A percentile compares a stretch with the other conserved stretches of the same genome.
Conservation (phyloP, 495 filamentous ascomycete genomes). For the Friedmanniomyces simplex region DNA sequence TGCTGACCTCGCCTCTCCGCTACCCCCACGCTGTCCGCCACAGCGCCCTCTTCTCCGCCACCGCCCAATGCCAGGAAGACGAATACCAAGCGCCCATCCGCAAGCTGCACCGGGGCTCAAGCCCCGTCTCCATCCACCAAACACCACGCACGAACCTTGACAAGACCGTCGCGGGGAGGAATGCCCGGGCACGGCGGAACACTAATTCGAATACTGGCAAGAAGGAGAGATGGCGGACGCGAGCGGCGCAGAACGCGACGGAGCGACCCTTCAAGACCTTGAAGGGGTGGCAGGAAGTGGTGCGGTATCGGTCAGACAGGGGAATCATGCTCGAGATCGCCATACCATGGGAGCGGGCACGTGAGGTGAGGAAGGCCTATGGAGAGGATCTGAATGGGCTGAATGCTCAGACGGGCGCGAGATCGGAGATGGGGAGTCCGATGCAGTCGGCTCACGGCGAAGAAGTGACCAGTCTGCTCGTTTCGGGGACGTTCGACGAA, state of each 20-base stretch:
- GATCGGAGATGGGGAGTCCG: not conserved
- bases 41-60: not conserved
- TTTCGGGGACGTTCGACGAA: slow-evolving; percentile 1
- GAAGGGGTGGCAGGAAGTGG: not conserved
- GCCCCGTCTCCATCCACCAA: too few species aligned
- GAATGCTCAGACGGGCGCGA: not conserved
- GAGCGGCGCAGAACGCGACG: not conserved
- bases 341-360: not conserved
- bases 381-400: not conserved
- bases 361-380: not conserved
- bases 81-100: too few species aligned
- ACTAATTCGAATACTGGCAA: not conserved
- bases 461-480: not conserved
- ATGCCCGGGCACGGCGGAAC: too few species aligned
- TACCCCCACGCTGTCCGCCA: not conserved
- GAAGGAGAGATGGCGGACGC: not conserved
- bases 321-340: slow-evolving; percentile 1
- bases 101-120: too few species aligned
- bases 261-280: not conserved
- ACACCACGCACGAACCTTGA: too few species aligned
- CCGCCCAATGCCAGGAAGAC: not conserved
- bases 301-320: not conserved
- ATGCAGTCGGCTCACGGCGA: not conserved
- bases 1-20: not conserved
- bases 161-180: too few species aligned